A percentile compares a stretch with the other conserved stretches of the same genome.
phyloP scores from a whole-genome alignment of 257 asterid species.

The Solanum ahanhuiri region DNA sequence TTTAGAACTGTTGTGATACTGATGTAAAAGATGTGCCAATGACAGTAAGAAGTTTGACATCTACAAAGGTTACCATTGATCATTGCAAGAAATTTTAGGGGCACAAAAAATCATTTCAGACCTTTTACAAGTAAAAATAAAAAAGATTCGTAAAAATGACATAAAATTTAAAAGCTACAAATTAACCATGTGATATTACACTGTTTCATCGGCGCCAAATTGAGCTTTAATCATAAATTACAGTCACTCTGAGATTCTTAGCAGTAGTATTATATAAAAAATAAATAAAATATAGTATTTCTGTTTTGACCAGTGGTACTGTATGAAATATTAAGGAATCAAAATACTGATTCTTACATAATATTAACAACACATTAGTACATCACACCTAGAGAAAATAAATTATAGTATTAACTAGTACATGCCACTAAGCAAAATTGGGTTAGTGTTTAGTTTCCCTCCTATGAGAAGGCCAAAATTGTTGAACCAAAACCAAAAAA shows the following conservation, averaged over 20 bases:
- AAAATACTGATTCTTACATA: neutral
- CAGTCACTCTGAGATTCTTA: neutral
- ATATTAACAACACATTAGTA: neutral
- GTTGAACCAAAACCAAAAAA: neutral
- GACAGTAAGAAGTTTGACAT: neutral
- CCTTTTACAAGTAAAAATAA: neutral
- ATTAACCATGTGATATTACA: neutral
- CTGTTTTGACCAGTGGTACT: neutral
- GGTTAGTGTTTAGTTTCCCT: neutral
- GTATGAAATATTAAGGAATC: neutral
- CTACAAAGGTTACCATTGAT: neutral
- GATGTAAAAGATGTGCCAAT: neutral
- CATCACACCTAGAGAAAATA: neutral
- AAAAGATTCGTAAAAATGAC: neutral
- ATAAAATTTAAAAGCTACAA: neutral
- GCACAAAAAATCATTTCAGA: neutral
- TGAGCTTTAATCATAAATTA: neutral
- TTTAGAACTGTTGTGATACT: neutral
- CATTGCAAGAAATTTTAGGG: neutral
- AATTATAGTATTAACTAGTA: neutral
- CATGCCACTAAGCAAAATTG: constrained; percentile 2
- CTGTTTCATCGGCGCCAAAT: neutral
- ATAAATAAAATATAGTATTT: neutral
- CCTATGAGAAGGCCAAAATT: neutral
- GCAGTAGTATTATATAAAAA: neutral